Evolutionary conservation across 1,139 yeast genomes (phyloP).

Genomic region (Pneumocystis canis): DNA sequence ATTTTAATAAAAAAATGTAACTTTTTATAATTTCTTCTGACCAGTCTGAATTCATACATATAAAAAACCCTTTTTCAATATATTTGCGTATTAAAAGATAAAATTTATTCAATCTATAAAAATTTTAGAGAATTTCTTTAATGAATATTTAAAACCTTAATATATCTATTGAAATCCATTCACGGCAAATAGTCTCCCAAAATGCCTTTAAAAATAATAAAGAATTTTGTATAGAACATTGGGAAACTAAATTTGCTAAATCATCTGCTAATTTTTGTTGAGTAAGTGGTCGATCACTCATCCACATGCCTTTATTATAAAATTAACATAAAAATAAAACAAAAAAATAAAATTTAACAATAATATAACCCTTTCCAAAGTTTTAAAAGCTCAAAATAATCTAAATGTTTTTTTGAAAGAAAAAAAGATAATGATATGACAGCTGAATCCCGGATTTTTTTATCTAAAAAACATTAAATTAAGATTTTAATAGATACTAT

Average conservation of each 20-base stretch:
- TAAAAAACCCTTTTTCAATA: slow-evolving; percentile 37
- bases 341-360: slow-evolving; percentile 13
- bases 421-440: slow-evolving; percentile 50
- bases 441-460: slow-evolving; percentile 62
- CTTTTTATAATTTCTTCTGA: not conserved
- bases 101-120: slow-evolving; percentile 63
- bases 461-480: slow-evolving; percentile 25
- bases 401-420: slow-evolving; percentile 32
- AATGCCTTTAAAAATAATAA: slow-evolving; percentile 53
- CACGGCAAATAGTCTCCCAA: slow-evolving; percentile 64
- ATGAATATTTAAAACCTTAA: slow-evolving; percentile 18
- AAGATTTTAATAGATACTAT: not conserved
- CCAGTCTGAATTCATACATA: not conserved
- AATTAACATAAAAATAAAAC: not conserved
- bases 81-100: slow-evolving; percentile 67
- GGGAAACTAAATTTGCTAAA: slow-evolving; percentile 43
- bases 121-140: slow-evolving; percentile 19
- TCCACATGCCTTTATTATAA: slow-evolving; percentile 66
- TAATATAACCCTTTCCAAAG: slow-evolving; percentile 88
- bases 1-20: not conserved
- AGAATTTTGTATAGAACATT: slow-evolving; percentile 32
- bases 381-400: slow-evolving; percentile 52
- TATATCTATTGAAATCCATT: slow-evolving; percentile 76
- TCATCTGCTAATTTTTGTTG: slow-evolving; percentile 72
- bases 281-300: slow-evolving; percentile 80